Evolutionary conservation across 495 filamentous ascomycete species (phyloP).

Genomic region (Podospora australis): DNA sequence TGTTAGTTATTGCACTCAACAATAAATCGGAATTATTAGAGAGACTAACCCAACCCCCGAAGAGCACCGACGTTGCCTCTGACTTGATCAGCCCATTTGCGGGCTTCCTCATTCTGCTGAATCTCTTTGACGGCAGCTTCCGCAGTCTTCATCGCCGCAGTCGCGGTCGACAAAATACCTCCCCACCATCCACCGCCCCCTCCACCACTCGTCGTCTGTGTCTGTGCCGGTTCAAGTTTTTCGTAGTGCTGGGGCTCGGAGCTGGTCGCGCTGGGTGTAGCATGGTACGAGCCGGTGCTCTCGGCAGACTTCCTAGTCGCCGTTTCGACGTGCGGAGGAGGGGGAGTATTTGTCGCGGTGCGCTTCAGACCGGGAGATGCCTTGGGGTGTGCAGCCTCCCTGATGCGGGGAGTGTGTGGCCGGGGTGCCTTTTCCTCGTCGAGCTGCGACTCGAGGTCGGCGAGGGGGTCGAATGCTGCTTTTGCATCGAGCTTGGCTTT

Average conservation of each 20-base stretch:
- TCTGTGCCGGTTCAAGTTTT: slow-evolving; percentile 37
- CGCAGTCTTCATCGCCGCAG: slow-evolving; percentile 87
- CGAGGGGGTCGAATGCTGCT: slow-evolving; percentile 63
- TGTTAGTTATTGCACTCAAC: slow-evolving; percentile 10
- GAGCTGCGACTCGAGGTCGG: slow-evolving; percentile 74
- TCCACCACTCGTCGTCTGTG: slow-evolving; percentile 26
- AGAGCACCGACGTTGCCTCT: slow-evolving; percentile 84
- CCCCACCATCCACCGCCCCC: slow-evolving; percentile 87
- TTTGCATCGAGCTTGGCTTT: slow-evolving; percentile 40
- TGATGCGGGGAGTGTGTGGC: slow-evolving; percentile 75
- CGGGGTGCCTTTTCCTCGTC: slow-evolving; percentile 60
- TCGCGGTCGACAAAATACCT: slow-evolving; percentile 64
- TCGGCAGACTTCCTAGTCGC: slow-evolving; percentile 64
- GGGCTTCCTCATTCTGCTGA: slow-evolving; percentile 91
- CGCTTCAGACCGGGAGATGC: slow-evolving; percentile 49
- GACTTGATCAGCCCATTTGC: slow-evolving; percentile 91
- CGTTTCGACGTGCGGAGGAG: slow-evolving; percentile 41
- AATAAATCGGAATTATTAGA: neutral
- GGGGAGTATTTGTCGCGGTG: slow-evolving; percentile 50
- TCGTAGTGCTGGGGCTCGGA: slow-evolving; percentile 48
- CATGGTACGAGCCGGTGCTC: slow-evolving; percentile 59
- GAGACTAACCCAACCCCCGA: slow-evolving; percentile 64
- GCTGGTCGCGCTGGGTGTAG: slow-evolving; percentile 45
- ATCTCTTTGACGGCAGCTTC: slow-evolving; percentile 92
- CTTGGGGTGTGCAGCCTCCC: slow-evolving; percentile 48